Base-by-base conservation (phyloP, 2,329 filamentous ascomycete genomes). In the Fusarium fracticaudum region DNA sequence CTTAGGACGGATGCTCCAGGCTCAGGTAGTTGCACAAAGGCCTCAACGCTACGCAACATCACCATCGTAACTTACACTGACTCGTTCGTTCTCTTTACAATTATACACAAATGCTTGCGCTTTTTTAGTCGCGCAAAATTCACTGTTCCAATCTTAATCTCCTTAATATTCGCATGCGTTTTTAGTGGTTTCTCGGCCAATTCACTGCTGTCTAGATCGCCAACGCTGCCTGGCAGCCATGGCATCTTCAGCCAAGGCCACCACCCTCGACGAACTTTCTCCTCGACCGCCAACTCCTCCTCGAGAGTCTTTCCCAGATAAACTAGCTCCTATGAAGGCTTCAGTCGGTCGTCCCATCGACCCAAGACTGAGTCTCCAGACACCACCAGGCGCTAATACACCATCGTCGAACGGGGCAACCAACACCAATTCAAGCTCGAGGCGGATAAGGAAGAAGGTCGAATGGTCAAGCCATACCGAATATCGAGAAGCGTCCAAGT, bases 231-330 rank as follows among this genome's bases (percentile, higher is more conserved):
- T 80, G 67, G 78, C 80, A 81, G 82, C 79, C 81, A 84, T 84
- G 81, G 81, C 82, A 83, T 84, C 82, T 83, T 81, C 82, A 81
- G 82, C 80, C 72, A 70, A 78, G 80, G 81, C 80, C 75, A 72
- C 80, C 69, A 77, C 85, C 77, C 83, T 91, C 76, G 87, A 90
- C 72, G 84, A 86, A 65, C 84, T 91, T 61, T 84, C 87, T 72
- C 81, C 88, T 69, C 87, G 90, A 81, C 91, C 91, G 33, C 91
- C 91, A n/a, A 93, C 91, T 40, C 91, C 91, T 53, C 91, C 91
- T n/a, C 87, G 87, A 75, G 89, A 90, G 79, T 83, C 86, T 41
- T 82, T 80, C 37, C 80, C 80, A 75, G 84, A 85, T 45, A 63
- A 78, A 65, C 82, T 84, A 57, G 76, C 79, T 35, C 75, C 80